phyloP scores from a whole-genome alignment of 768 basidiomycete species.

The Boletus edulis region DNA sequence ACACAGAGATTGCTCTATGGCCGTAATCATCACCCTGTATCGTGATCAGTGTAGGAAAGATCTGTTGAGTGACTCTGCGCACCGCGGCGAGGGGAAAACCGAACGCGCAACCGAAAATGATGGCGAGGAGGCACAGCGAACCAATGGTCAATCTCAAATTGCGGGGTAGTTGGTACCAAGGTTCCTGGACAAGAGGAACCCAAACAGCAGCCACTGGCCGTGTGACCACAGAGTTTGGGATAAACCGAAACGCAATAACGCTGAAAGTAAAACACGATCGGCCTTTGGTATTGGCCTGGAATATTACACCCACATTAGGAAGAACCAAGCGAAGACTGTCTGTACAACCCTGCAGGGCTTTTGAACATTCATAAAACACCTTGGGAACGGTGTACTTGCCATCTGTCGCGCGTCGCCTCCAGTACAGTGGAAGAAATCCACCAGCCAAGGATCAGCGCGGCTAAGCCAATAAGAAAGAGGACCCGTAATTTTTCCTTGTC shows the following conservation, averaged over 20 bases:
- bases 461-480: conserved; percentile 50
- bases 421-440: conserved; percentile 79
- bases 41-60: conserved; percentile 13
- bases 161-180: conserved; percentile 63
- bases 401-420: conserved; percentile 68
- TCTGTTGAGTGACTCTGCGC: conserved; percentile 15
- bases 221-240: conserved; percentile 68
- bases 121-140: conserved; percentile 72
- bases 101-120: conserved; percentile 85
- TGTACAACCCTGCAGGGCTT: conserved; percentile 62
- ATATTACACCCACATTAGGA: conserved; percentile 54
- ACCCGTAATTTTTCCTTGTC: conserved; percentile 33
- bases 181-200: conserved; percentile 60
- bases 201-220: conserved; percentile 72
- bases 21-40: conserved; percentile 64
- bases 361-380: background rate
- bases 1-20: conserved; percentile 78
- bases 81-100: conserved; percentile 67
- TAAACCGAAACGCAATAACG: conserved; percentile 81
- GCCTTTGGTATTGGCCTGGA: background rate
- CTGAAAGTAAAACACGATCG: conserved; percentile 30
- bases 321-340: conserved; percentile 80
- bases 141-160: conserved; percentile 59
- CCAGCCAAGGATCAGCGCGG: conserved; percentile 72
- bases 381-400: conserved; percentile 39